Evolutionary conservation across 1,284 basidiomycete genomes (phyloP).

Genomic region (Sporisorium graminicola): DNA sequence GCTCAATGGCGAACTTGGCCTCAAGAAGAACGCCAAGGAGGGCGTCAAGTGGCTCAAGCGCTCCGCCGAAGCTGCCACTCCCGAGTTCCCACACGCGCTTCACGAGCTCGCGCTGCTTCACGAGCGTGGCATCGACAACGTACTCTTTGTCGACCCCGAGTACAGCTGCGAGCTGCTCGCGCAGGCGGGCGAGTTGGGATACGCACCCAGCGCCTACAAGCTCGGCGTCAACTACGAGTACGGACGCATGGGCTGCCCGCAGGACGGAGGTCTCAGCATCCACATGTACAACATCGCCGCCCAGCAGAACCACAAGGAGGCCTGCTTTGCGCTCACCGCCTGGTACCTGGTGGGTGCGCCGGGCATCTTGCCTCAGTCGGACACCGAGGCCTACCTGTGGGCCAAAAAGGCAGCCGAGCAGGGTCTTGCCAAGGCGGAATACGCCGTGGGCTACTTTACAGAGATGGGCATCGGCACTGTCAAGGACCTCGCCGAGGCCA

Average conservation of each 20-base stretch:
- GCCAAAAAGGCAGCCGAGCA: constrained; percentile 69
- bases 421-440: constrained; percentile 73
- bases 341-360: constrained; percentile 99
- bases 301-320: constrained; percentile 95
- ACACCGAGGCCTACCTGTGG: constrained; percentile 88
- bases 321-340: constrained; percentile 96
- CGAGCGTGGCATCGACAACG: constrained; percentile 94
- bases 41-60: constrained; percentile 99
- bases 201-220: constrained; percentile 94
- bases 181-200: constrained; percentile 93
- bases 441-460: constrained; percentile 95
- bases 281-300: constrained; percentile 88
- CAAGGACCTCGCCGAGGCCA: constrained; percentile 73
- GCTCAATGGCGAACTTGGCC: constrained; percentile 92
- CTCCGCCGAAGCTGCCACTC: constrained; percentile 79
- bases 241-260: constrained; percentile 98
- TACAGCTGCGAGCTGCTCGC: constrained; percentile 95
- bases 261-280: constrained; percentile 94
- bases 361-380: constrained; percentile 95
- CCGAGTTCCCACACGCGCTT: constrained; percentile 95
- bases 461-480: constrained; percentile 75
- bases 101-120: constrained; percentile 95
- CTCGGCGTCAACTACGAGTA: constrained; percentile 99
- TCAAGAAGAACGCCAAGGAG: constrained; percentile 88
- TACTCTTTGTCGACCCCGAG: constrained; percentile 94